phyloP scores from a whole-genome alignment of 1,284 basidiomycete genomes.

The Waitea zeae region DNA sequence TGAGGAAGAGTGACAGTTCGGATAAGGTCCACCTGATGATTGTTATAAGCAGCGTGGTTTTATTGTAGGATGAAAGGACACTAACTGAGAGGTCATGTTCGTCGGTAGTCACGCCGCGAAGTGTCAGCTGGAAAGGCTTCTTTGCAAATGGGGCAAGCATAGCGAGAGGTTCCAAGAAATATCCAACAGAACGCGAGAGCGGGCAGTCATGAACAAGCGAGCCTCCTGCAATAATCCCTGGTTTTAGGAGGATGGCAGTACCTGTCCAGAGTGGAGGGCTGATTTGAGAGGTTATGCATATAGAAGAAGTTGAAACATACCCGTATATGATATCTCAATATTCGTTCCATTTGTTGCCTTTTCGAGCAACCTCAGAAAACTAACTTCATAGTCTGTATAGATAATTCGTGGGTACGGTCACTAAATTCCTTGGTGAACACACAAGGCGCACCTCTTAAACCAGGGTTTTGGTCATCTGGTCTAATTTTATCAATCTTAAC shows the following conservation, averaged over 20 bases:
- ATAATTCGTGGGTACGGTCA: slow-evolving; percentile 1
- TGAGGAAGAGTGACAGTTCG: slow-evolving; percentile 89
- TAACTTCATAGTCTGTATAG: slow-evolving; percentile 77
- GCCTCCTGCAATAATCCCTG: slow-evolving; percentile 85
- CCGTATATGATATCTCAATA: slow-evolving; percentile 94
- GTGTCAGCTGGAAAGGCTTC: slow-evolving; percentile 64
- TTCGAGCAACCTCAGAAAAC: slow-evolving; percentile 77
- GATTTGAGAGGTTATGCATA: too few relatives aligned
- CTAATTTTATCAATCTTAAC: slow-evolving; percentile 85
- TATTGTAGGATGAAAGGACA: slow-evolving; percentile 4
- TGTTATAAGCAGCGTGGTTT: slow-evolving; percentile 1
- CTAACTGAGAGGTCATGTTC: slow-evolving; percentile 76
- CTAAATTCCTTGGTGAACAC: background rate
- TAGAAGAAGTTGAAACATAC: slow-evolving; percentile 22
- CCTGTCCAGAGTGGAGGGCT: slow-evolving; percentile 25
- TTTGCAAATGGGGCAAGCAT: slow-evolving; percentile 92
- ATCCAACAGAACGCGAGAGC: slow-evolving; percentile 75
- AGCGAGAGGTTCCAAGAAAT: slow-evolving; percentile 84
- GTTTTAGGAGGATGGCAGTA: slow-evolving; percentile 81
- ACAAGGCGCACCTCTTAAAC: slow-evolving; percentile 57
- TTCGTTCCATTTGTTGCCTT: slow-evolving; percentile 89
- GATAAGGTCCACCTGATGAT: slow-evolving; percentile 81
- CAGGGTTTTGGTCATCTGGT: slow-evolving; percentile 85
- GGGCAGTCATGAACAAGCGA: slow-evolving; percentile 76
- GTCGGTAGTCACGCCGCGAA: slow-evolving; percentile 86